Base-by-base conservation (phyloP, 306 rosid species). In the Bauhinia variegata region DNA sequence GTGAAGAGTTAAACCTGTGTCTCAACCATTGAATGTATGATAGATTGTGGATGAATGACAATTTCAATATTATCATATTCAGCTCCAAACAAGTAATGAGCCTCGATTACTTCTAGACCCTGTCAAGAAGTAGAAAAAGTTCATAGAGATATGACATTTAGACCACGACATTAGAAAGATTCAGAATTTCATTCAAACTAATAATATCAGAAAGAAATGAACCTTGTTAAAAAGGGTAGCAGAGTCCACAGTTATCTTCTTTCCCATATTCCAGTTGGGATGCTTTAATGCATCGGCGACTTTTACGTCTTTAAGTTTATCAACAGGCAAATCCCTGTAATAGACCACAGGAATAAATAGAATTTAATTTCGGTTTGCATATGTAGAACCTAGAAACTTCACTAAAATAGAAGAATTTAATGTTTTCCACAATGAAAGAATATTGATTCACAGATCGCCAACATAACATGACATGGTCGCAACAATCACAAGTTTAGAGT, bases 231-330 rank as follows among this genome's bases (percentile, higher is more conserved):
- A 93, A 54, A 93, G 97, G 16, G 99, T 93, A 73, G 99, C 99
- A 37, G 99, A 93, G 80, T 93, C 99, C 62, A 93, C 97, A n/a
- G 99, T 93, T 42, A 93, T 93, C 83, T 93, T 93, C 67, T 93
- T 93, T 46, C 99, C 99, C 99, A 93, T 93, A 76, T 63, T 90
- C 99, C 99, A 93, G 90, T 93, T 93, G 6, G 99, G 99, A 83
- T 93, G 99, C 67, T 93, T 93, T 78, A 93, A 81, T 38, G 99
- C 97, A 82, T 93, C 99, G 47, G 97, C 96, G 60, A 93, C 99
- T 76, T 86, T 93, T 65, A 90, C 99, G 16, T 90, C 99, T 84
- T 90, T 90, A 64, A 93, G 79, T 60, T 93, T 93, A 4, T 93
- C 97, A 75, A 89, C 99, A 2, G 99, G 97, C 92, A 53, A 90